Evolutionary conservation across 202 grass and related monocot genomes (phyloP).

Genomic region (Panicum virgatum): DNA sequence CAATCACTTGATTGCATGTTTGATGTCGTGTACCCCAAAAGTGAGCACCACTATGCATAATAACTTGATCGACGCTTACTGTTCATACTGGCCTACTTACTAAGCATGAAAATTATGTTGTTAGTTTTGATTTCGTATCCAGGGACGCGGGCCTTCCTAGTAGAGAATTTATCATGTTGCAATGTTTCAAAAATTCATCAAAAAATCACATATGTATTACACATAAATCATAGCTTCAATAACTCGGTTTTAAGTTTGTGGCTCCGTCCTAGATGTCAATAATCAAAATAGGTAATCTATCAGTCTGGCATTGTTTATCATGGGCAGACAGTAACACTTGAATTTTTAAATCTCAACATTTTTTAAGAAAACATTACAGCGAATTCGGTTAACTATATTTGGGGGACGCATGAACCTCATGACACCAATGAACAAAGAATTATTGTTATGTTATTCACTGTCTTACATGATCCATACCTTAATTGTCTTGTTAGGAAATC

Average conservation of each 20-base stretch:
- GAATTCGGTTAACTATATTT: background rate
- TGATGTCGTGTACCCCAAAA: background rate
- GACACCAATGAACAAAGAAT: background rate
- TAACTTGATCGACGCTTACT: conserved; percentile 8
- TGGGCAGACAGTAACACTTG: background rate
- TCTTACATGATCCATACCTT: background rate
- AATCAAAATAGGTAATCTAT: background rate
- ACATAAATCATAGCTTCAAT: background rate
- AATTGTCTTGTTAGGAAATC: background rate
- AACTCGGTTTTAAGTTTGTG: background rate
- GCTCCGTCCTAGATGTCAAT: background rate
- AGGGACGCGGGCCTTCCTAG: background rate
- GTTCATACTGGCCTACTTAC: background rate
- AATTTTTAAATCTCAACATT: background rate
- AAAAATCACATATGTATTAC: background rate
- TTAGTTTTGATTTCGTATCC: background rate
- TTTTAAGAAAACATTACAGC: background rate
- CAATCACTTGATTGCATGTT: background rate
- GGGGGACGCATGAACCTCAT: background rate
- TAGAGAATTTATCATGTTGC: background rate
- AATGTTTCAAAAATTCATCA: background rate
- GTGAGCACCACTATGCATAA: background rate
- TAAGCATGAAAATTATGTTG: background rate
- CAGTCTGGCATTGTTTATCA: background rate
- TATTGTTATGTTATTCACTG: background rate